Conservation (phyloP, 768 basidiomycete genomes). For the Leccinum longicurvipes region DNA sequence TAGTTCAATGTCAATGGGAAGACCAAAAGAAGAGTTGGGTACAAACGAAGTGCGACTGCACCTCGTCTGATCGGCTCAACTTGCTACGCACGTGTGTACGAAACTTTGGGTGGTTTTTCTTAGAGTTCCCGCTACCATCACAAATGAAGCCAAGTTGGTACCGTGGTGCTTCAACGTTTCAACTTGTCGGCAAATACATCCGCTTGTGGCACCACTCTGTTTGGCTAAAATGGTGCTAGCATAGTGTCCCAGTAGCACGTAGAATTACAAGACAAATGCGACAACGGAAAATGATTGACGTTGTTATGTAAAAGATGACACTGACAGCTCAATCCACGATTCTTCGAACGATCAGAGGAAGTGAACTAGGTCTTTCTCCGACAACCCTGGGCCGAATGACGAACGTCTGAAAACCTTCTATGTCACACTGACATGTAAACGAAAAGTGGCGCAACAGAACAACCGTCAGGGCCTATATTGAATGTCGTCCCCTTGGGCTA, state of each 20-base stretch:
- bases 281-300: neutral
- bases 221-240: neutral
- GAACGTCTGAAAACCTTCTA: conserved; percentile 64
- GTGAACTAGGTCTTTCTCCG: conserved; percentile 51
- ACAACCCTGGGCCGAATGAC: conserved; percentile 58
- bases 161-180: neutral
- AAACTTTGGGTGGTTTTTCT: neutral
- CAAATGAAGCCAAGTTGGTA: neutral
- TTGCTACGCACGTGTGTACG: neutral
- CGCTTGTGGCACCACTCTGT: neutral
- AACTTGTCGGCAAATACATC: neutral
- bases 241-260: neutral
- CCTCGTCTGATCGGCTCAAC: neutral
- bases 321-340: conserved; percentile 15
- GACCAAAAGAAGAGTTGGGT: neutral
- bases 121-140: neutral
- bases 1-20: conserved; percentile 3
- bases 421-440: conserved; percentile 48
- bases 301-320: neutral
- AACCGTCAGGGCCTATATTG: conserved; percentile 38
- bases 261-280: neutral
- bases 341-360: conserved; percentile 48
- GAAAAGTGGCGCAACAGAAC: conserved; percentile 54
- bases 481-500: conserved; percentile 1
- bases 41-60: neutral